phyloP scores from a whole-genome alignment of 768 basidiomycete species.

The Russula emetica region DNA sequence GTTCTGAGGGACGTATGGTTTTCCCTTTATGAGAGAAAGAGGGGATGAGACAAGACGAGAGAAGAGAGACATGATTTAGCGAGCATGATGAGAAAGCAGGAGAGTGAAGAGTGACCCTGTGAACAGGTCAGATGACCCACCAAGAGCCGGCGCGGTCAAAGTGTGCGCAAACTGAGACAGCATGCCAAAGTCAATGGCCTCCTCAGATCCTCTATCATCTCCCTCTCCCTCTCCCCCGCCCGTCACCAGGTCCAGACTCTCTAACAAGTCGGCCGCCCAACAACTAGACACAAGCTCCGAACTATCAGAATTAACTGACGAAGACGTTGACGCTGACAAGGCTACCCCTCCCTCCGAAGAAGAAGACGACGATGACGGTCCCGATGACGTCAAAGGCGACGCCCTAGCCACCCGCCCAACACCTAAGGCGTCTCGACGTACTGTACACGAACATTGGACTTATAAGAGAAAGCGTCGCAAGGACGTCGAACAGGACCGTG shows the following conservation, averaged over 20 bases:
- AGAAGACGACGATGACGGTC: conserved; percentile 27
- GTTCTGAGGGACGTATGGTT: conserved; percentile 22
- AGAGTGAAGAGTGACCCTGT: not conserved
- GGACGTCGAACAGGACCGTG: conserved; percentile 36
- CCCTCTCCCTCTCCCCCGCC: conserved; percentile 62
- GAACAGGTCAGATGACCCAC: conserved; percentile 3
- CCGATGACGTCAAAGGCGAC: conserved; percentile 30
- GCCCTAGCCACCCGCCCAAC: conserved; percentile 15
- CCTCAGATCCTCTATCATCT: conserved; percentile 61
- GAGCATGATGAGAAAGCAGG: not conserved
- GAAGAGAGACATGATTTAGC: conserved; percentile 14
- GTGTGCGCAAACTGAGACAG: not conserved
- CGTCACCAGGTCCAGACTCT: conserved; percentile 31
- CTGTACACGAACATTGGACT: conserved; percentile 76
- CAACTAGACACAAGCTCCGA: conserved; percentile 63
- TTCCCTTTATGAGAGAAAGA: conserved; percentile 1
- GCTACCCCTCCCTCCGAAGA: conserved; percentile 11
- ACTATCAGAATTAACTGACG: conserved; percentile 80
- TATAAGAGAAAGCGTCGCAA: conserved; percentile 35
- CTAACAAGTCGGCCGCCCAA: conserved; percentile 35
- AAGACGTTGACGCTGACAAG: conserved; percentile 57
- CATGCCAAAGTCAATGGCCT: conserved; percentile 54
- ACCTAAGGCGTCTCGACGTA: conserved; percentile 53
- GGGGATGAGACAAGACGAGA: conserved; percentile 5
- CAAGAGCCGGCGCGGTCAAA: not conserved